Percentiles rank a stretch among this genome's conserved stretches.
phyloP scores from a whole-genome alignment of 345 rosid genomes.

The thale cress (Arabidopsis thaliana) region TAIR10.1 NC_003074.8:17724501-17725000 shows the following conservation, averaged over 20 bases:
- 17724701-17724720: constrained; percentile 63
- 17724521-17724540: constrained; percentile 4
- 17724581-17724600: constrained; percentile 29
- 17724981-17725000: constrained; percentile 25
- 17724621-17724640: constrained; percentile 46
- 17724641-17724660: constrained; percentile 44
- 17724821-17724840: constrained; percentile 23
- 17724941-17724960: constrained; percentile 41
- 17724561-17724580: constrained; percentile 24
- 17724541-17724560: constrained; percentile 15
- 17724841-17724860: constrained; percentile 63
- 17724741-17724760: constrained; percentile 87
- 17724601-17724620: constrained; percentile 30
- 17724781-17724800: constrained; percentile 62
- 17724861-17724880: constrained; percentile 73
- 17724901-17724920: constrained; percentile 45
- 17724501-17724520: constrained; percentile 22
- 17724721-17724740: constrained; percentile 75
- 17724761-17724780: constrained; percentile 91
- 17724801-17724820: constrained; percentile 28
- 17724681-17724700: constrained; percentile 19
- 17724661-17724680: constrained; percentile 63
- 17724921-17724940: constrained; percentile 69
- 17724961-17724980: constrained; percentile 14
- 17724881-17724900: constrained; percentile 39